Base-by-base conservation (phyloP, 257 asterid species). In the Cinchona pubescens region DNA sequence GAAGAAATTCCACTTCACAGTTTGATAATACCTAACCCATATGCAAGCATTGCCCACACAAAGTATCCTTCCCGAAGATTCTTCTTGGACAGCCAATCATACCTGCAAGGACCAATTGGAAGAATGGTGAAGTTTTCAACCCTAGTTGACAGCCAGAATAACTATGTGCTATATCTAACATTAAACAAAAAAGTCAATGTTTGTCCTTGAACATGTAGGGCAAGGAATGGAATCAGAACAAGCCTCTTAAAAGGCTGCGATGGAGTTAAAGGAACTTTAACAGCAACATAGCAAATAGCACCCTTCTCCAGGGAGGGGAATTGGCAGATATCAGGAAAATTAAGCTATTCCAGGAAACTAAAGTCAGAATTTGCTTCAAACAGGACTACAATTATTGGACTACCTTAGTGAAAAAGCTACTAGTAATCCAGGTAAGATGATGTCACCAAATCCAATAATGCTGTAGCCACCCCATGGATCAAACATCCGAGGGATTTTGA, bases 401-500 rank as follows among this genome's bases (percentile, higher is more conserved):
- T 27, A 81, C 82, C 85, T 82, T 66, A 82, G 75, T 29, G 85
- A 66, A 75, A 78, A 82, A 46, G 96, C 91, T 16, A 93, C 91
- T n/a, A 93, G 86, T 37, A 93, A 80, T 79, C 97, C 98, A 4
- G 98, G 98, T 76, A 93, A 79, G 69, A 93, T 90, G 46, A 93
- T 90, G 79, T 93, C 98, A 45, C 98, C 98, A 74, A 93, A 93
- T 19, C 98, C 98, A 25, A 93, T 91, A 53, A 93, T 87, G 79
- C 98, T 93, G 81, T 88, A 93, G 78, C 97, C 98, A 49, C 92
- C 94, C 98, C 98, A 93, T 56, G 98, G 97, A 84, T 93, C 98
- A 82, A 88, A 91, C 94, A 93, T 79, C n/a, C 98, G 85, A 53
- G 98, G 98, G 71, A 93, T 91, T 85, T 93, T 93, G 32, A 93